Conservation (phyloP, 805 yeast species). For the Candida broadrunensis region DNA sequence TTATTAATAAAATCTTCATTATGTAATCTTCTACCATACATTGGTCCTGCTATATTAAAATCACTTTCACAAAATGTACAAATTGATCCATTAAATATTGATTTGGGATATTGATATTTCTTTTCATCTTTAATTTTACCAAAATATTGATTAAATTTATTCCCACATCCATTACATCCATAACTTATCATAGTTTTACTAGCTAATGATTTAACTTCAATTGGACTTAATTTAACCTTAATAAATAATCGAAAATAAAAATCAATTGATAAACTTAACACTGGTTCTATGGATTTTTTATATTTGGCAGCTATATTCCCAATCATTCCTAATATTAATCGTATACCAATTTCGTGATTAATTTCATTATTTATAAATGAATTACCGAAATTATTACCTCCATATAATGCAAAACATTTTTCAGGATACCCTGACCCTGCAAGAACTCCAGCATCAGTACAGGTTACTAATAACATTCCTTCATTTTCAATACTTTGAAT, state of each 20-base stretch:
- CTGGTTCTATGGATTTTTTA: constrained; percentile 83
- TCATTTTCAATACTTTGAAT: constrained; percentile 78
- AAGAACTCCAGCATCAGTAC: constrained; percentile 93
- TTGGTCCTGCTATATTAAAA: constrained; percentile 88
- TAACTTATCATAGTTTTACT: constrained; percentile 74
- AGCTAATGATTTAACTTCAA: constrained; percentile 75
- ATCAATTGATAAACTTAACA: constrained; percentile 82
- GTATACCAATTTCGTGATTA: constrained; percentile 88
- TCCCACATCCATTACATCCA: constrained; percentile 85
- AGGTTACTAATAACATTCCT: constrained; percentile 85
- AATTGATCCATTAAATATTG: constrained; percentile 44
- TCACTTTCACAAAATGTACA: constrained; percentile 72
- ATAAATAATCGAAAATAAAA: constrained; percentile 88
- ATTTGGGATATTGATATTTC: constrained; percentile 54
- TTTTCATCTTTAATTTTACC: constrained; percentile 52
- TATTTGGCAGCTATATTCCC: constrained; percentile 86
- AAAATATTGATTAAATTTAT: constrained; percentile 66
- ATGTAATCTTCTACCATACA: constrained; percentile 89
- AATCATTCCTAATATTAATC: constrained; percentile 76
- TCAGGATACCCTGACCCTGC: constrained; percentile 98
- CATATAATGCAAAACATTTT: constrained; percentile 91
- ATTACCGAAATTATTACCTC: constrained; percentile 83
- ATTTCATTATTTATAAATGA: constrained; percentile 53
- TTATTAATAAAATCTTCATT: constrained; percentile 61
- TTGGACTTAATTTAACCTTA: constrained; percentile 72